Conservation (phyloP, 345 rosid genomes). For the Eucalyptus microcorys region DNA sequence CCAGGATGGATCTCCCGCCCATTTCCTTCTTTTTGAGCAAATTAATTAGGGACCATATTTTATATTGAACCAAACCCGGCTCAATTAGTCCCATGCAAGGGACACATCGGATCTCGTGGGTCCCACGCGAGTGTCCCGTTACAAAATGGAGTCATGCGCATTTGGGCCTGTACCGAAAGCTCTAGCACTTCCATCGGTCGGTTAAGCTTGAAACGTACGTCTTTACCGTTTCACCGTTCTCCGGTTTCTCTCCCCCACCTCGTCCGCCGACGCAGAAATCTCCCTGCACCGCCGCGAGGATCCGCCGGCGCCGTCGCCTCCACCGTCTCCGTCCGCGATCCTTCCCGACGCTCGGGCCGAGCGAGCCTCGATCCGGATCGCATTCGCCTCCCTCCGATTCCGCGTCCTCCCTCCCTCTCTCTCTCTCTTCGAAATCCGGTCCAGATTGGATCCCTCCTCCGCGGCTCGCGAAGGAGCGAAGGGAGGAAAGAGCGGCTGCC, state of each 20-base stretch:
- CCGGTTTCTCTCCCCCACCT: neutral
- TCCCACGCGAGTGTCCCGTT: neutral
- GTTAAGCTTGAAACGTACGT: neutral
- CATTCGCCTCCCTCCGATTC: neutral
- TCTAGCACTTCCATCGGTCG: neutral
- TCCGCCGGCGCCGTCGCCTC: neutral
- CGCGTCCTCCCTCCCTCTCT: neutral
- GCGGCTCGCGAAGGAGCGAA: neutral
- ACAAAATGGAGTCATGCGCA: neutral
- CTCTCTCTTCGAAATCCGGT: neutral
- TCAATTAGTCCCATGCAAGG: neutral
- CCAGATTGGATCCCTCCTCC: neutral
- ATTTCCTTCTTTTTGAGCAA: neutral
- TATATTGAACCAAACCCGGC: neutral
- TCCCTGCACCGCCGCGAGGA: neutral
- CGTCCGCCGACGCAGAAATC: neutral
- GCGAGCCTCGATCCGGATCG: neutral
- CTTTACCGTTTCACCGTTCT: neutral
- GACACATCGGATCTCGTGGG: neutral
- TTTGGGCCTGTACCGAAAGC: neutral
- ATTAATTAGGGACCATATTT: neutral
- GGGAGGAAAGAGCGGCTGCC: neutral
- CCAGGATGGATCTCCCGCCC: rapidly evolving
- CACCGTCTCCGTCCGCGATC: neutral
- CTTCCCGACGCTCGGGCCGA: neutral